Percentiles rank a stretch among this genome's conserved stretches.
Evolutionary conservation across 1,139 yeast genomes (phyloP).

Genomic region (Kodamaea fungicola): DNA sequence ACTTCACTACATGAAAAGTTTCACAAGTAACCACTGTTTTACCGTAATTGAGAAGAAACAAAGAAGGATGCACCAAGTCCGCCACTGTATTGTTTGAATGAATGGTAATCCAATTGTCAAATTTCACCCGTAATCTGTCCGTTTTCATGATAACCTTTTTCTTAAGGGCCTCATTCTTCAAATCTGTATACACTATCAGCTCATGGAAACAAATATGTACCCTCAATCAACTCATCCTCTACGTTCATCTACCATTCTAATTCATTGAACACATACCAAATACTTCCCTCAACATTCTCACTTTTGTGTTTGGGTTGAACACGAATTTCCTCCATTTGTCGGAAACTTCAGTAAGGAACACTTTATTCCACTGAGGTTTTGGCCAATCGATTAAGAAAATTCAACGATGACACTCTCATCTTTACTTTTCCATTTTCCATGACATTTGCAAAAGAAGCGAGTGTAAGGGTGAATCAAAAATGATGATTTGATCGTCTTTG

Average conservation of each 20-base stretch:
- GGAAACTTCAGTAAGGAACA: conserved; percentile 21
- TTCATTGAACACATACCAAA: conserved; percentile 24
- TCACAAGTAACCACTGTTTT: conserved; percentile 21
- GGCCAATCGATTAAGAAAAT: conserved; percentile 9
- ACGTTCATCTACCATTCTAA: conserved; percentile 25
- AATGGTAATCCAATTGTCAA: conserved; percentile 33
- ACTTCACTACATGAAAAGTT: too few relatives aligned
- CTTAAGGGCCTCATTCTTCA: conserved; percentile 6
- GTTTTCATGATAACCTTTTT: conserved; percentile 10
- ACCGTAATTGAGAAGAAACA: conserved; percentile 36
- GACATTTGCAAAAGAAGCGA: too few relatives aligned
- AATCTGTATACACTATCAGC: conserved; percentile 16
- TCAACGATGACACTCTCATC: conserved; percentile 13
- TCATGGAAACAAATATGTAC: conserved; percentile 1
- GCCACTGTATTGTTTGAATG: conserved; percentile 33
- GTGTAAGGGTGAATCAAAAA: too few relatives aligned
- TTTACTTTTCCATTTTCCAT: conserved; percentile 11
- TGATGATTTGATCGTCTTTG: too few relatives aligned
- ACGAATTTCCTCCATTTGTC: conserved; percentile 32
- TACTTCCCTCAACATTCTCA: conserved; percentile 15
- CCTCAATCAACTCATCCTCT: conserved; percentile 17
- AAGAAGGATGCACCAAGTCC: conserved; percentile 43
- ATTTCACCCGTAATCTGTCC: conserved; percentile 13
- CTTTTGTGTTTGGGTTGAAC: conserved; percentile 14
- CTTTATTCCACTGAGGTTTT: conserved; percentile 30